These are phyloP conservation scores for Calonectria pseudoreteaudii DNA, from an alignment of 2,329 filamentous ascomycete genomes.

Conservation along the genomic window DNA sequence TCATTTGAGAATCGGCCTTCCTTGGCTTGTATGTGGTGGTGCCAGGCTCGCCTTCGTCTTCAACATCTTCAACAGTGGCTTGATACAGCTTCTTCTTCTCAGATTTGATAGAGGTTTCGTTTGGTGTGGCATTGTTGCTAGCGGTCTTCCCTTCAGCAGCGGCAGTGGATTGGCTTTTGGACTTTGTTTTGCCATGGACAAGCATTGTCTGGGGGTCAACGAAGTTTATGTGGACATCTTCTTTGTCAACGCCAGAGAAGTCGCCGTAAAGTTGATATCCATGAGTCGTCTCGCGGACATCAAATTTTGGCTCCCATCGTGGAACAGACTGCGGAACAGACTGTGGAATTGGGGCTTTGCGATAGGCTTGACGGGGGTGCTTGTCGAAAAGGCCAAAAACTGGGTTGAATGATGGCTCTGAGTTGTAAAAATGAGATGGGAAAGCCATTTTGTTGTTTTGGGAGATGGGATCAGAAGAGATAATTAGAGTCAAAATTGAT, in stretches of 20 bases:
- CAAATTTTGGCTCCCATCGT: conserved; percentile 81
- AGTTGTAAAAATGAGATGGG: conserved; percentile 55
- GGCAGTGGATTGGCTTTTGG: conserved; percentile 64
- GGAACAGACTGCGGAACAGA: conserved; percentile 35
- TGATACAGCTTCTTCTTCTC: conserved; percentile 57
- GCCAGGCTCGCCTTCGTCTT: conserved; percentile 60
- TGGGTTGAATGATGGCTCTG: conserved; percentile 65
- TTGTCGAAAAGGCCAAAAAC: conserved; percentile 73
- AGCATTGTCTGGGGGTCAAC: conserved; percentile 79
- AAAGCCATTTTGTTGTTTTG: conserved; percentile 64
- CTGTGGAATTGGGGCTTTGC: conserved; percentile 54
- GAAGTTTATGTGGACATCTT: conserved; percentile 82
- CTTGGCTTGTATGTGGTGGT: conserved; percentile 33
- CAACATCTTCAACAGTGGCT: conserved; percentile 69
- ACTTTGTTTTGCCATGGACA: conserved; percentile 77
- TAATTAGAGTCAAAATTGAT: conserved; percentile 20
- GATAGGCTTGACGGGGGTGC: conserved; percentile 58
- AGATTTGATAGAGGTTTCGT: conserved; percentile 27
- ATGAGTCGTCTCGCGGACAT: conserved; percentile 76
- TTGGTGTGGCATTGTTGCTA: conserved; percentile 42
- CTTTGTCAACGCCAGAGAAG: conserved; percentile 79
- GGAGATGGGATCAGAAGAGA: conserved; percentile 44
- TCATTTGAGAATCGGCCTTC: conserved; percentile 9
- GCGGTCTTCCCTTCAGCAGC: conserved; percentile 58
- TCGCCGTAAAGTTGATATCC: conserved; percentile 85